Conservation (phyloP, 164 flowering plant genomes). For the Tinospora cordifolia region DNA sequence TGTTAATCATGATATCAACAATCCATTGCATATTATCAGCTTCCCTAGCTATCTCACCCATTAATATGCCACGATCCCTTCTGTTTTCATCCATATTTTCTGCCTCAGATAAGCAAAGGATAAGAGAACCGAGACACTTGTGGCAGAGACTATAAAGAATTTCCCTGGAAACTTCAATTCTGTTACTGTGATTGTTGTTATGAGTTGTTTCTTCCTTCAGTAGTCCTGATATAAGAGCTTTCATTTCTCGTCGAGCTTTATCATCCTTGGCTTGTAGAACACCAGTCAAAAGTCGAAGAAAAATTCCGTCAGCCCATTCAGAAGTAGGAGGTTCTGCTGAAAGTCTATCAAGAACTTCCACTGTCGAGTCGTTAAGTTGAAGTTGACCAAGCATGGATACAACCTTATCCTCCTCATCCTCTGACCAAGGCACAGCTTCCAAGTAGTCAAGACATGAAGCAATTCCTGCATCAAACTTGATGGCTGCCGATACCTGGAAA, state of each 20-base stretch:
- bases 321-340: slow-evolving; percentile 52
- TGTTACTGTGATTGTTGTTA: slow-evolving; percentile 5
- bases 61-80: slow-evolving; percentile 51
- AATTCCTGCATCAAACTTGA: slow-evolving; percentile 63
- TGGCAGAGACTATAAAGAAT: slow-evolving; percentile 63
- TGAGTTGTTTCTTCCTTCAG: slow-evolving; percentile 47
- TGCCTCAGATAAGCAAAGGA: slow-evolving; percentile 57
- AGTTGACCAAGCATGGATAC: slow-evolving; percentile 48
- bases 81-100: slow-evolving; percentile 37
- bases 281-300: slow-evolving; percentile 43
- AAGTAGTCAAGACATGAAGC: slow-evolving; percentile 67
- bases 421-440: slow-evolving; percentile 91
- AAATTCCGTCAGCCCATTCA: slow-evolving; percentile 41
- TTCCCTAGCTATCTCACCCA: slow-evolving; percentile 73
- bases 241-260: slow-evolving; percentile 85
- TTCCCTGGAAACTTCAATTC: slow-evolving; percentile 53
- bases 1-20: slow-evolving; percentile 62
- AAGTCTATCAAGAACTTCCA: slow-evolving; percentile 59
- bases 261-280: slow-evolving; percentile 78
- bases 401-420: slow-evolving; percentile 70
- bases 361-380: slow-evolving; percentile 35
- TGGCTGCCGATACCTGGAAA: slow-evolving; percentile 63
- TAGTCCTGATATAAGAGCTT: slow-evolving; percentile 46
- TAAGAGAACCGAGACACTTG: slow-evolving; percentile 62
- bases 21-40: slow-evolving; percentile 88